Evolutionary conservation across 805 yeast species (phyloP).

Genomic region (Teunomyces panamensis): DNA sequence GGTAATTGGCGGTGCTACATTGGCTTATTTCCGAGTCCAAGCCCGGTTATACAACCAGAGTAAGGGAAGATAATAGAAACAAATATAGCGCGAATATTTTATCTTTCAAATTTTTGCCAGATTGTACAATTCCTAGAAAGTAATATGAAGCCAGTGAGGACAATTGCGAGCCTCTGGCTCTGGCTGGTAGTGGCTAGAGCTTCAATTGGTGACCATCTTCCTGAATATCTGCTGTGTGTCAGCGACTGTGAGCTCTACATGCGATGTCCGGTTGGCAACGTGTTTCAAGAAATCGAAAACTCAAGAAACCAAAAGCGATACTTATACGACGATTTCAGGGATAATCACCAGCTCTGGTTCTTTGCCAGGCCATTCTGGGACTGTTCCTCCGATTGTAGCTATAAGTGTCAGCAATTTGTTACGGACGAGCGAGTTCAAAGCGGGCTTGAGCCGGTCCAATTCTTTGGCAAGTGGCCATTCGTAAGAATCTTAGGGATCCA

Average conservation of each 20-base stretch:
- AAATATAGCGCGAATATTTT: no score
- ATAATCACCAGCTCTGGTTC: conserved; percentile 5
- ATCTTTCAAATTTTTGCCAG: background rate
- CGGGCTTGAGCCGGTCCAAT: conserved; percentile 33
- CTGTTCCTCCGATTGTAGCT: conserved; percentile 35
- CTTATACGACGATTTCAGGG: conserved; percentile 5
- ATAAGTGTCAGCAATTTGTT: conserved; percentile 38
- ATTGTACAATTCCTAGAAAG: no score
- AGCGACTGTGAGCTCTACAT: conserved; percentile 19
- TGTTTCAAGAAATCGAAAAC: conserved; percentile 13
- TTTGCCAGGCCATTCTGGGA: conserved; percentile 24
- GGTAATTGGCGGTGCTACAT: conserved; percentile 42
- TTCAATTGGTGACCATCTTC: conserved; percentile 32
- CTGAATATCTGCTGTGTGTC: conserved; percentile 27
- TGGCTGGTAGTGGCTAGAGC: background rate
- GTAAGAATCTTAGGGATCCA: conserved; percentile 33
- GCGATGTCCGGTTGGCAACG: conserved; percentile 13
- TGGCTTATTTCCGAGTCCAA: conserved; percentile 32
- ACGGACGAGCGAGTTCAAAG: conserved; percentile 18
- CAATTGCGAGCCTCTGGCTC: background rate
- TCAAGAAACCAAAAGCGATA: background rate
- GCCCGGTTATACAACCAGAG: conserved; percentile 4
- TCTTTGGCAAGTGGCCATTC: conserved; percentile 46
- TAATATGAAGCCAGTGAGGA: background rate
- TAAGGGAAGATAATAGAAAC: background rate